Conservation (phyloP, 352 stramenopile species). For the Thraustochytrium striatum region DNA sequence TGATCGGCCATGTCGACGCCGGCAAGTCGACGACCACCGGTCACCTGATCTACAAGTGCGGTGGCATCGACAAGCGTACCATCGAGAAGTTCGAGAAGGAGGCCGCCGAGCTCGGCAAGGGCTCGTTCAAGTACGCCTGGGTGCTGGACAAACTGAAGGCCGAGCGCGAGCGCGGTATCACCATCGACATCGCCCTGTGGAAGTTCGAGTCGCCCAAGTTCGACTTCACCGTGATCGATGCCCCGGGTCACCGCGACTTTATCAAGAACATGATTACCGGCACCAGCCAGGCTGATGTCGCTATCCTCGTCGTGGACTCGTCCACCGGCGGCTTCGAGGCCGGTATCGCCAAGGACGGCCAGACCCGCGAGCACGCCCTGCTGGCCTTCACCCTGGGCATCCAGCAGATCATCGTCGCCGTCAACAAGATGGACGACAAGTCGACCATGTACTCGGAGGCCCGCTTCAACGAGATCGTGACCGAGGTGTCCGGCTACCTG, state of each 20-base stretch:
- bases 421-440: conserved; percentile 98
- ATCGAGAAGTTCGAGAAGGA: conserved; percentile 99
- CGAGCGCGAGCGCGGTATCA: conserved; percentile 95
- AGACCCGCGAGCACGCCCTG: conserved; percentile 90
- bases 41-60: conserved; percentile 99
- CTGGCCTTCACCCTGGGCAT: conserved; percentile 93
- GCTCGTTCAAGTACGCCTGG: conserved; percentile 98
- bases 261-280: conserved; percentile 99
- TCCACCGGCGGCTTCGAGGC: conserved; percentile 85
- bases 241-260: conserved; percentile 94
- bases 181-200: conserved; percentile 93
- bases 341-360: conserved; percentile 88
- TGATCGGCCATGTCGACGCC: conserved; percentile 62
- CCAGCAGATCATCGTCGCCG: conserved; percentile 93
- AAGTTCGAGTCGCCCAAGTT: conserved; percentile 96
- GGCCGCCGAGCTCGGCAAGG: conserved; percentile 90
- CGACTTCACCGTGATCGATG: conserved; percentile 96
- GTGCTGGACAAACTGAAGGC: conserved; percentile 97
- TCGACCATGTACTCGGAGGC: conserved; percentile 84
- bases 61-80: conserved; percentile 94
- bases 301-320: conserved; percentile 89
- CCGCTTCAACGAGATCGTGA: conserved; percentile 90
- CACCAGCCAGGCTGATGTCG: conserved; percentile 94
- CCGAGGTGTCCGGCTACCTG: conserved; percentile 81
- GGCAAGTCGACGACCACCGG: conserved; percentile 98